A percentile compares a stretch with the other conserved stretches of the same genome.
Evolutionary conservation across 768 basidiomycete species (phyloP).

Genomic region (Xerocomellus intermedius): DNA sequence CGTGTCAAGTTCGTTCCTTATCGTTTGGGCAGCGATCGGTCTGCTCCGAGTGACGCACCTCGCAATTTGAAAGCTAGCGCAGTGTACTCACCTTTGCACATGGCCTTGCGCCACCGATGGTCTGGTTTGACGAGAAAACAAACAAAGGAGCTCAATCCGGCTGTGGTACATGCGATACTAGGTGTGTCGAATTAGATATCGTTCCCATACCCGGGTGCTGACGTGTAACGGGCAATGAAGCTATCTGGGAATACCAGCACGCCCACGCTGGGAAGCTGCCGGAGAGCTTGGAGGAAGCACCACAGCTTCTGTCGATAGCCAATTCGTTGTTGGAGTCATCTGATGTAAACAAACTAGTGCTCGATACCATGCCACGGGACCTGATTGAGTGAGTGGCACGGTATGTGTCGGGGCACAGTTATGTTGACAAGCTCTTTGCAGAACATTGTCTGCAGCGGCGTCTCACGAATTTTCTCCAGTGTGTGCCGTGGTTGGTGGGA

Average conservation of each 20-base stretch:
- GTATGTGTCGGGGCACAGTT: background rate
- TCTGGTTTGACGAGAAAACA: conserved; percentile 64
- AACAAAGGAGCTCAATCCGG: conserved; percentile 83
- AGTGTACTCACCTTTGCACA: conserved; percentile 62
- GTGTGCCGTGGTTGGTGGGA: conserved; percentile 92
- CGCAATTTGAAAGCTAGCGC: conserved; percentile 60
- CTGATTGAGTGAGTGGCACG: conserved; percentile 54
- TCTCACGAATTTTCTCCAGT: conserved; percentile 87
- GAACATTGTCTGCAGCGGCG: conserved; percentile 68
- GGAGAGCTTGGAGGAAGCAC: conserved; percentile 40
- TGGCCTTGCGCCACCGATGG: conserved; percentile 71
- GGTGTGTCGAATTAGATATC: conserved; percentile 42
- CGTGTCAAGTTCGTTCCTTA: conserved; percentile 9
- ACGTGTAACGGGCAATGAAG: conserved; percentile 40
- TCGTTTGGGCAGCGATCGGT: conserved; percentile 52
- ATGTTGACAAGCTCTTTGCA: conserved; percentile 34
- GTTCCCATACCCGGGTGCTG: conserved; percentile 3
- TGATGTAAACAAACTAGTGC: conserved; percentile 68
- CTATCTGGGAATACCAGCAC: conserved; percentile 80
- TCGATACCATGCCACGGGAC: conserved; percentile 53
- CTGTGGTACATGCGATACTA: conserved; percentile 65
- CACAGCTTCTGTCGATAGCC: conserved; percentile 63
- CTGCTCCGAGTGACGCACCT: conserved; percentile 53
- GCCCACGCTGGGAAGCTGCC: conserved; percentile 59
- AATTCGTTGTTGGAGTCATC: conserved; percentile 59